Evolutionary conservation across 768 basidiomycete genomes (phyloP).

Genomic region (Sporobolomyces roseus): DNA sequence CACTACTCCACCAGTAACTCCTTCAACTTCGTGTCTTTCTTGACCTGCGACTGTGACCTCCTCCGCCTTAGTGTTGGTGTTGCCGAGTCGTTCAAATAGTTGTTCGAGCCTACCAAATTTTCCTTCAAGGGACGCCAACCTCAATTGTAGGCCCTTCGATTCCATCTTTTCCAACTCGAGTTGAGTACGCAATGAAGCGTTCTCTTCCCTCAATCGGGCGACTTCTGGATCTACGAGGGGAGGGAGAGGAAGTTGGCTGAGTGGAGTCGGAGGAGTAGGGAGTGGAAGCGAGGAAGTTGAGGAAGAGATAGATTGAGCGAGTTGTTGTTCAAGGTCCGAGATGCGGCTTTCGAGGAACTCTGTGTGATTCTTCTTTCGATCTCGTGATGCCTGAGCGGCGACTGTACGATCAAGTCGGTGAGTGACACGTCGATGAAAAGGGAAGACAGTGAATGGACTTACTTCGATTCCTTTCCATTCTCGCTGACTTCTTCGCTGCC

Average conservation of each 20-base stretch:
- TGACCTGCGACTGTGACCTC: not conserved
- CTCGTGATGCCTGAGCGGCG: conserved; percentile 39
- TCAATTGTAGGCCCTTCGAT: conserved; percentile 28
- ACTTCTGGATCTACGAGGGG: not conserved
- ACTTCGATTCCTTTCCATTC: conserved; percentile 39
- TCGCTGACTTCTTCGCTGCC: conserved; percentile 25
- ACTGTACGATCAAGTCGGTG: conserved; percentile 2
- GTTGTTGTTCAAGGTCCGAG: conserved; percentile 33
- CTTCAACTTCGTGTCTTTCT: not conserved
- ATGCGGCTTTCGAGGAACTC: conserved; percentile 30
- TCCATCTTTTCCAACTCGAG: conserved; percentile 33
- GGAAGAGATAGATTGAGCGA: not conserved
- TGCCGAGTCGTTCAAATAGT: conserved; percentile 8
- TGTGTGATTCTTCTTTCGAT: conserved; percentile 33
- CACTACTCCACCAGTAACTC: too few relatives aligned
- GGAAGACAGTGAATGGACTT: not conserved
- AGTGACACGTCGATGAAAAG: not conserved
- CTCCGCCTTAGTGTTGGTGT: not conserved
- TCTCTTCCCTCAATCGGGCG: conserved; percentile 30
- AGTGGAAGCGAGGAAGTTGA: not conserved
- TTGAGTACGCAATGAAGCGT: conserved; percentile 32
- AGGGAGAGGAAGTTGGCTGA: not conserved
- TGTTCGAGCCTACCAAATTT: conserved; percentile 33
- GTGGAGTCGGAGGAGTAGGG: not conserved
- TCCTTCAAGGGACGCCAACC: conserved; percentile 34